phyloP scores from a whole-genome alignment of 2,329 filamentous ascomycete species.

The Trichoderma atrobrunneum region DNA sequence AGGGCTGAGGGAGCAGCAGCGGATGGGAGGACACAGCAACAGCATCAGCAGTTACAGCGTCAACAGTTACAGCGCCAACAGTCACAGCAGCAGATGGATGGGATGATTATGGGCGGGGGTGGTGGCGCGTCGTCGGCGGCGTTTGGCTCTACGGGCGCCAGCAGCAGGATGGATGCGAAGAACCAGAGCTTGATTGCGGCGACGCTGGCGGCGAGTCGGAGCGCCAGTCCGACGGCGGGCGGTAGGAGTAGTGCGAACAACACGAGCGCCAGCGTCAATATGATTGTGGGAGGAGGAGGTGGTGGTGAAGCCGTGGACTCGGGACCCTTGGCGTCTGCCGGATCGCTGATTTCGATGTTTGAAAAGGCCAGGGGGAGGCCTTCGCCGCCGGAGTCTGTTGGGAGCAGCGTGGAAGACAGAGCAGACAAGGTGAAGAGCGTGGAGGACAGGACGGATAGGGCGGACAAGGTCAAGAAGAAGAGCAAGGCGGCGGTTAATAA shows the following conservation, averaged over 20 bases:
- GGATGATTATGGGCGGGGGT: constrained; percentile 23
- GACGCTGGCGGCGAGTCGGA: constrained; percentile 56
- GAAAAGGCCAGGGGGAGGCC: constrained; percentile 46
- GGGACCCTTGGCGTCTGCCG: constrained; percentile 59
- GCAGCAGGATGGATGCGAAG: constrained; percentile 37
- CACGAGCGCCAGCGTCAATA: constrained; percentile 5
- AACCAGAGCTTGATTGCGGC: constrained; percentile 57
- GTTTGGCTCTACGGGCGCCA: constrained; percentile 18
- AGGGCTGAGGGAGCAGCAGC: background rate
- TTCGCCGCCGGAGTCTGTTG: constrained; percentile 13
- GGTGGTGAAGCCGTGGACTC: constrained; percentile 42
- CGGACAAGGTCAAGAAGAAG: background rate
- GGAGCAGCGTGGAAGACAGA: background rate
- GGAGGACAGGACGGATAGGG: background rate
- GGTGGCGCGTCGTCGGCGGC: constrained; percentile 24
- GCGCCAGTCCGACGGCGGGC: constrained; percentile 34
- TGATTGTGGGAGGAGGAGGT: background rate
- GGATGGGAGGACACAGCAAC: constrained; percentile 24
- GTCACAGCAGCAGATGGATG: constrained; percentile 25
- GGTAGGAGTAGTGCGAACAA: constrained; percentile 31
- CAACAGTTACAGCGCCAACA: constrained; percentile 27
- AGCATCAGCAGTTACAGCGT: constrained; percentile 34
- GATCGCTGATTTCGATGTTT: constrained; percentile 65
- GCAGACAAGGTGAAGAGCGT: background rate
- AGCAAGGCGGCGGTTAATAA: background rate